Conservation (phyloP, 441 rosid genomes). For the Melastoma candidum region DNA sequence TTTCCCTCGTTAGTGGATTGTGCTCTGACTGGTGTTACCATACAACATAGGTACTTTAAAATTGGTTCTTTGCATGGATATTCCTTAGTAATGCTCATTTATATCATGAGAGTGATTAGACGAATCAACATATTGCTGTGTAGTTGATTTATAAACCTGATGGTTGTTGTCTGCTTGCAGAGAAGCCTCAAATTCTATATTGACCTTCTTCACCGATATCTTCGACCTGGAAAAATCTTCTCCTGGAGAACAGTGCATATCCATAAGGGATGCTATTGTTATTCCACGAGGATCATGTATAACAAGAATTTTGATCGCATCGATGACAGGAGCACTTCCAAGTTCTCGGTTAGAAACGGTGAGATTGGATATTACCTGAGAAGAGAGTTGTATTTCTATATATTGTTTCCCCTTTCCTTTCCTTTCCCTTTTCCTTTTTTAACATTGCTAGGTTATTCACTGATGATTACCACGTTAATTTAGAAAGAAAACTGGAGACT, state of each 20-base stretch:
- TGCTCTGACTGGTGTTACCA: conserved; percentile 76
- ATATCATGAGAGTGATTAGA: too few relatives aligned
- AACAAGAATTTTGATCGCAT: conserved; percentile 73
- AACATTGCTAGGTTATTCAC: too few relatives aligned
- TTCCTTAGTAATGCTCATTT: too few relatives aligned
- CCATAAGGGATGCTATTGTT: conserved; percentile 58
- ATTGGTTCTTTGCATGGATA: too few relatives aligned
- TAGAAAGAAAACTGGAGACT: neutral
- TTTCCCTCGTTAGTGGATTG: conserved; percentile 78
- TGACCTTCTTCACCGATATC: conserved; percentile 83
- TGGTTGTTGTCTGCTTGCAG: conserved; percentile 30
- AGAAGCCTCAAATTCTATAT: conserved; percentile 91
- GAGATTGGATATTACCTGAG: conserved; percentile 4
- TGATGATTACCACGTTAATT: too few relatives aligned
- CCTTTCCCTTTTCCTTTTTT: too few relatives aligned
- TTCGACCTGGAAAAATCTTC: conserved; percentile 75
- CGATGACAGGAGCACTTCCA: conserved; percentile 93
- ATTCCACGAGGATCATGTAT: conserved; percentile 81
- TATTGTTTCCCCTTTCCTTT: too few relatives aligned
- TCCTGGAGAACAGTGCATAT: conserved; percentile 50
- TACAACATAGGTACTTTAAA: conserved; percentile 69
- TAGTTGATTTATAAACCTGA: too few relatives aligned
- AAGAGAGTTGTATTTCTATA: neutral
- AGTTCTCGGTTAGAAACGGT: conserved; percentile 91
- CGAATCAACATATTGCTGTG: too few relatives aligned